These are phyloP conservation scores for Schrenkiella parvula DNA, from an alignment of 345 rosid genomes.

Conservation along the genomic window DNA sequence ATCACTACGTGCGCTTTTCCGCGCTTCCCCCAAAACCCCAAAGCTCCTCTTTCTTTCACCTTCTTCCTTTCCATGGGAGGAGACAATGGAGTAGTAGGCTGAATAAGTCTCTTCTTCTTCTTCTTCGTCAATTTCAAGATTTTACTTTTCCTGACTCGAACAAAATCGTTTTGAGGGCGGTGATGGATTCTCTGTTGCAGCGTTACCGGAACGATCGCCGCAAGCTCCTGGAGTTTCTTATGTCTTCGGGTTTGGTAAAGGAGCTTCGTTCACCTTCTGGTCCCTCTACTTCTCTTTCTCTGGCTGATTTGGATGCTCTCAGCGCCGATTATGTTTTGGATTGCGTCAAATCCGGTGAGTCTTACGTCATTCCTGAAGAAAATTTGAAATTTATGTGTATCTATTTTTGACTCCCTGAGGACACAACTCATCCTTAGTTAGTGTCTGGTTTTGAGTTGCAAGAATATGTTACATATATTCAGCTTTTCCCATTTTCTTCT, in stretches of 20 bases:
- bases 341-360: constrained; percentile 64
- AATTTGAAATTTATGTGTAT: neutral
- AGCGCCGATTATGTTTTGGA: constrained; percentile 68
- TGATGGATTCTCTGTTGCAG: constrained; percentile 39
- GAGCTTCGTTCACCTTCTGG: constrained; percentile 58
- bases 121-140: neutral
- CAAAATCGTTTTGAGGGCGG: constrained; percentile 3
- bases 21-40: constrained; percentile 27
- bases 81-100: constrained; percentile 6
- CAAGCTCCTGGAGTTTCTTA: constrained; percentile 67
- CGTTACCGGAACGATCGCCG: constrained; percentile 91
- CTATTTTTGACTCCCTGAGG: neutral
- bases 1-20: constrained; percentile 27
- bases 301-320: constrained; percentile 55
- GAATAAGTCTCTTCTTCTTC: constrained; percentile 2
- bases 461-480: neutral
- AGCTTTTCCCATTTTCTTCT: neutral
- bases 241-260: constrained; percentile 52
- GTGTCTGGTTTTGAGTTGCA: neutral
- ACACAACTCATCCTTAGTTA: neutral
- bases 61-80: constrained; percentile 9
- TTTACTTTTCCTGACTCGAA: neutral
- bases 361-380: neutral
- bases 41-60: neutral
- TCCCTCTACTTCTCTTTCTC: constrained; percentile 42